Conservation (phyloP, 2,329 filamentous ascomycete genomes). For the Cladorrhinum sp. region DNA sequence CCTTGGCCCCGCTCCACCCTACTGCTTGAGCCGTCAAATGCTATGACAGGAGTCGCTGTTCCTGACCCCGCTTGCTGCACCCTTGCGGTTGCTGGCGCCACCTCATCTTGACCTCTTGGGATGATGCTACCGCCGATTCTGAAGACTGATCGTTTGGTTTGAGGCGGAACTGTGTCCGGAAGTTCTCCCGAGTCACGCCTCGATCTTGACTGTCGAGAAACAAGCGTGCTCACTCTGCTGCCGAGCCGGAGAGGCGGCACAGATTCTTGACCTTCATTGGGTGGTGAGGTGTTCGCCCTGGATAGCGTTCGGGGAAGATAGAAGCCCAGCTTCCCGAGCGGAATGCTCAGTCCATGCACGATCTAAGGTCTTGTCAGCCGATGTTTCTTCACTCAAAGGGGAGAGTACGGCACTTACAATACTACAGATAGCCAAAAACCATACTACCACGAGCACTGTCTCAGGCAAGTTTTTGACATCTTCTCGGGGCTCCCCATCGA, state of each 20-base stretch:
- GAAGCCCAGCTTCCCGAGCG: conserved; percentile 64
- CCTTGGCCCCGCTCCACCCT: not conserved
- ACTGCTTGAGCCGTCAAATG: not conserved
- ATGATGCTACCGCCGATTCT: conserved; percentile 43
- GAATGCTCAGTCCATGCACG: conserved; percentile 79
- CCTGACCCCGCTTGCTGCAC: conserved; percentile 11
- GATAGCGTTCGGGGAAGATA: conserved; percentile 64
- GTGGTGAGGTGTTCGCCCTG: conserved; percentile 33
- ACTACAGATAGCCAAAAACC: conserved; percentile 82
- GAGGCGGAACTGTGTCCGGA: conserved; percentile 16
- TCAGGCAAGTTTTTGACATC: conserved; percentile 68
- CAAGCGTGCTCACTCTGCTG: conserved; percentile 31
- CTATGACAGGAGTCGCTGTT: not conserved
- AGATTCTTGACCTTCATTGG: conserved; percentile 21
- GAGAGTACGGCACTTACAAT: conserved; percentile 58
- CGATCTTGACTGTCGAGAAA: conserved; percentile 22
- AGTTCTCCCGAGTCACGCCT: conserved; percentile 13
- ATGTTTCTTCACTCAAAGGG: not conserved
- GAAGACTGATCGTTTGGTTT: conserved; percentile 33
- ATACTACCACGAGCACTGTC: conserved; percentile 69
- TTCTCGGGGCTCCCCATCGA: conserved; percentile 57
- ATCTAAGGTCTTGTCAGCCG: conserved; percentile 43
- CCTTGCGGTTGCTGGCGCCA: not conserved
- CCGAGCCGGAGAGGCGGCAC: conserved; percentile 31
- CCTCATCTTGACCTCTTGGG: conserved; percentile 10